Conservation (phyloP, 257 asterid genomes). For the Jaltomata sinuosa region DNA sequence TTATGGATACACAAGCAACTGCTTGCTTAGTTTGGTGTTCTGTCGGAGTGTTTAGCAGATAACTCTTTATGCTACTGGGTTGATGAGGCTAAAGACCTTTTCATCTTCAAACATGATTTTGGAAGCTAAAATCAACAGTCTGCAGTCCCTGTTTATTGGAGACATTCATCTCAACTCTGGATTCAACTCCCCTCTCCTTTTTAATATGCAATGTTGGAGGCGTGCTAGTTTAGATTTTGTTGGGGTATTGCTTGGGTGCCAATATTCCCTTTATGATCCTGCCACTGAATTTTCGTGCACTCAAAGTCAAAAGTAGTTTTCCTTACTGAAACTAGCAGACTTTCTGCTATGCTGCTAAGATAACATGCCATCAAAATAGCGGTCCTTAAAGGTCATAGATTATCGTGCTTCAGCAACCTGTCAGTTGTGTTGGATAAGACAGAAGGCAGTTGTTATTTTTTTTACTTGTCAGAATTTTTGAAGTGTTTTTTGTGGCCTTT, state of each 20-base stretch:
- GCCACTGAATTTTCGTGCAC: not conserved
- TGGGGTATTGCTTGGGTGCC: not conserved
- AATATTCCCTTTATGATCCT: not conserved
- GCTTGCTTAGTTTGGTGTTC: not conserved
- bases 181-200: not conserved
- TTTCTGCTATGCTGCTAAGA: not conserved
- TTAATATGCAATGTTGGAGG: not conserved
- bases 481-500: not conserved
- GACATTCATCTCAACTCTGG: not conserved
- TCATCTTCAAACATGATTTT: not conserved
- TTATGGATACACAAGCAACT: not conserved
- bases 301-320: not conserved
- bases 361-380: not conserved
- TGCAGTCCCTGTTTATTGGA: not conserved
- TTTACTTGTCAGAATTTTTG: not conserved
- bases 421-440: not conserved
- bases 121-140: not conserved
- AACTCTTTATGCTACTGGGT: not conserved
- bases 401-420: not conserved
- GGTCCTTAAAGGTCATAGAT: not conserved
- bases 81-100: not conserved
- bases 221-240: not conserved
- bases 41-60: not conserved
- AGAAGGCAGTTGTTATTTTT: not conserved
- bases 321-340: not conserved